Evolutionary conservation across 192 early-diverging fungal species (phyloP), one percentile per base, ranked within the genome.

Genomic region (Thamnidium elegans): DNA sequence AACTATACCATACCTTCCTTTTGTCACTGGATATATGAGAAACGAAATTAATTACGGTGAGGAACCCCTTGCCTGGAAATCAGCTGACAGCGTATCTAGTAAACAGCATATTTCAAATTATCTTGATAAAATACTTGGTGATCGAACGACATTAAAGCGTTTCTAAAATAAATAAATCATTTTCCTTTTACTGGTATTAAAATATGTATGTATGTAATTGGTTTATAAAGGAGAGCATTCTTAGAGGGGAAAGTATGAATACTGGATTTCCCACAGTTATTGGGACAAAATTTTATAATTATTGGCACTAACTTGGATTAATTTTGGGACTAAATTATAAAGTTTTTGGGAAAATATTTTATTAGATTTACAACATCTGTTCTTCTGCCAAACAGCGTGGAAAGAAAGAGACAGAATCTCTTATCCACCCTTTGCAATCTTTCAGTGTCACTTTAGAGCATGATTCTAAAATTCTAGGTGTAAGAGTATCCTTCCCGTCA

Each of bases 1-100:
- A 20, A 51, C 48, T 21, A 63, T 36, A 51, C 62, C 62, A 51
- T 53, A 51, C 20, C 36, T 63, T 21, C 62, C 62, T 11, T 63
- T 51, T 23, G 62, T 51, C 13, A n/a, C 20, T 20, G 62, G 62
- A 15, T 50, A 17, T 30, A 20, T 51, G 17, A 63, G 46, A 19
- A 51, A 30, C 1, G 7, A 42, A 19, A 63, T 63, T 15, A 63
- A 63, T 51, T 63, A 53, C 15, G 62, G 62, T 4, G 62, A 63
- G 20, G 34, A 42, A 14, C 62, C 50, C 36, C 52, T 39, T 42
- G 3, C 30, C 20, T 63, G 62, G 62, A 46, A 62, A 50, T 17
- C 17, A 14, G 60, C 60, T 42, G 55, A 58, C 20, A 58, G 36
- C 34, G 32, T 58, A 32, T 11, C 55, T 20, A 58, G 55, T 43